These are phyloP conservation scores for Pistacia atlantica DNA, from an alignment of 345 rosid genomes.

Conservation along the genomic window DNA sequence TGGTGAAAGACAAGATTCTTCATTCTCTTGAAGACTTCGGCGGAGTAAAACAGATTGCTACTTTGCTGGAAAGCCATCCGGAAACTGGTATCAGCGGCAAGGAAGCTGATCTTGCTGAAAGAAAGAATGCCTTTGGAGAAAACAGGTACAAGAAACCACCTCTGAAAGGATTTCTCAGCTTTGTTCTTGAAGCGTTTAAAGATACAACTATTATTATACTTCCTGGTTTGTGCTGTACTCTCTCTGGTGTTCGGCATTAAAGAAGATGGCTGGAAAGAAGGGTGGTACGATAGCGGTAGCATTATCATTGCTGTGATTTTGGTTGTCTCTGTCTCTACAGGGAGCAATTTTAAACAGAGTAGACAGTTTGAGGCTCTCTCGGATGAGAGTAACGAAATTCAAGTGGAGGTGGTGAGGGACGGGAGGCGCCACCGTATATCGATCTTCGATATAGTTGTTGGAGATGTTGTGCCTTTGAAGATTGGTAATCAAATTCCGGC, in stretches of 20 bases:
- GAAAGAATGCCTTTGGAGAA: conserved; percentile 23
- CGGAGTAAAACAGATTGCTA: conserved; percentile 27
- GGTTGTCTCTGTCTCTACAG: conserved; percentile 6
- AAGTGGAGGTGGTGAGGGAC: conserved; percentile 12
- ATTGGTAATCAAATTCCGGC: conserved; percentile 24
- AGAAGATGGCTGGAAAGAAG: conserved; percentile 13
- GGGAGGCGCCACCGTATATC: neutral
- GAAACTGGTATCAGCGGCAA: conserved; percentile 21
- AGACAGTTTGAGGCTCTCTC: neutral
- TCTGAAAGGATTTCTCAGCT: conserved; percentile 26
- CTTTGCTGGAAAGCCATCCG: conserved; percentile 19
- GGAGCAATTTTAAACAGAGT: conserved; percentile 1
- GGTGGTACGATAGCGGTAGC: conserved; percentile 26
- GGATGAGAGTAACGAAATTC: neutral
- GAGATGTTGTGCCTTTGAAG: conserved; percentile 20
- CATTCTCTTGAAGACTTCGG: conserved; percentile 25
- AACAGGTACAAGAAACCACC: conserved; percentile 24
- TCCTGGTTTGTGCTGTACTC: conserved; percentile 32
- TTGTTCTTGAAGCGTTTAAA: conserved; percentile 31
- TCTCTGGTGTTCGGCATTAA: conserved; percentile 32
- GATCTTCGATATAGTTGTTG: conserved; percentile 20
- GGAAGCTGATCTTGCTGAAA: conserved; percentile 21
- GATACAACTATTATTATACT: conserved; percentile 35
- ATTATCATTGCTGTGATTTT: conserved; percentile 14
- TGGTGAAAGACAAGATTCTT: conserved; percentile 25